Evolutionary conservation across 768 basidiomycete species (phyloP).

Genomic region (Boletus tylopilopsis): DNA sequence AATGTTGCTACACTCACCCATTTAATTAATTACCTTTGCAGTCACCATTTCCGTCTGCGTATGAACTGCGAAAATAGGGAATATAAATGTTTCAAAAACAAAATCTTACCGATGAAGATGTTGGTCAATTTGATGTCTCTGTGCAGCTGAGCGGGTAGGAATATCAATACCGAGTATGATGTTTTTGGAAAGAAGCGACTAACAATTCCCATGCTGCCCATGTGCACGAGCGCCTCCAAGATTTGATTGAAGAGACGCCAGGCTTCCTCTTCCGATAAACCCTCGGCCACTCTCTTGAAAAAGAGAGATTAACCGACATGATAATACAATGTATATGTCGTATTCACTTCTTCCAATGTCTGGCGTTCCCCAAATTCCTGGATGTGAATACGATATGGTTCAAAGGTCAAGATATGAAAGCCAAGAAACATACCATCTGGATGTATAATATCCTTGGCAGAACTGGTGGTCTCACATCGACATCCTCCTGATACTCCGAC

Average conservation of each 20-base stretch:
- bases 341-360: slow-evolving; percentile 74
- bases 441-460: slow-evolving; percentile 74
- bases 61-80: background rate
- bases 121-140: slow-evolving; percentile 92
- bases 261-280: slow-evolving; percentile 76
- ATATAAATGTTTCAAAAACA: background rate
- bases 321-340: background rate
- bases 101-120: slow-evolving; percentile 81
- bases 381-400: background rate
- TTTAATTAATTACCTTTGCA: slow-evolving; percentile 56
- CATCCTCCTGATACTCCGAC: slow-evolving; percentile 33
- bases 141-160: slow-evolving; percentile 55
- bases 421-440: slow-evolving; percentile 68
- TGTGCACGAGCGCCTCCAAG: slow-evolving; percentile 84
- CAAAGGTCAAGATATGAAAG: background rate
- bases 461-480: slow-evolving; percentile 26
- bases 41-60: slow-evolving; percentile 72
- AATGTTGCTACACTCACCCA: background rate
- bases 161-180: slow-evolving; percentile 3
- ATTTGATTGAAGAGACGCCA: slow-evolving; percentile 92
- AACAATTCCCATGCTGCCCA: slow-evolving; percentile 85
- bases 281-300: slow-evolving; percentile 69
- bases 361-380: slow-evolving; percentile 91
- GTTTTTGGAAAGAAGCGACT: slow-evolving; percentile 24
- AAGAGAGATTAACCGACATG: background rate